A percentile compares a stretch with the other conserved stretches of the same genome.
Evolutionary conservation across 352 stramenopile genomes (phyloP).

Genomic region (Phytopythium delawarense): DNA sequence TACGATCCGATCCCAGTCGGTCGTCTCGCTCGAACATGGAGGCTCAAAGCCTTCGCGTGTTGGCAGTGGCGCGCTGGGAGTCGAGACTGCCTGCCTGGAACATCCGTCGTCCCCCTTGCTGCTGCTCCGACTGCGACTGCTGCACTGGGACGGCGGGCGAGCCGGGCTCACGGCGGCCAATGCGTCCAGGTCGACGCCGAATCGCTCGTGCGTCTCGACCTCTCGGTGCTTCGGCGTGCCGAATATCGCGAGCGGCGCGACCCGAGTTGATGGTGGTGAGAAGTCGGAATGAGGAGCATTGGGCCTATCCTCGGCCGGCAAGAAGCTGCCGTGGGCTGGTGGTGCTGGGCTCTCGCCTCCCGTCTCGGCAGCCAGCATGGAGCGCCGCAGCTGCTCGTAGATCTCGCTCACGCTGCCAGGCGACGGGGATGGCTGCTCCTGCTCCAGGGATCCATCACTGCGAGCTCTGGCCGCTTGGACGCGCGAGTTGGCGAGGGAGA

Average conservation of each 20-base stretch:
- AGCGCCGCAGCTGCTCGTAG: slow-evolving; percentile 6
- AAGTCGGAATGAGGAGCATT: background rate
- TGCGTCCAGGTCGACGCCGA: background rate
- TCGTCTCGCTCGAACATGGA: background rate
- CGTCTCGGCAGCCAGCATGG: slow-evolving; percentile 7
- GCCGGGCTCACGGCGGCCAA: background rate
- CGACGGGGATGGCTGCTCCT: background rate
- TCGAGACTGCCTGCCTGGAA: background rate
- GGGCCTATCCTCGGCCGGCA: too few relatives aligned
- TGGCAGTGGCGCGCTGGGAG: background rate
- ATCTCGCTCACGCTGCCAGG: background rate
- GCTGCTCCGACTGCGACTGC: background rate
- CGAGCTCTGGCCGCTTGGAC: background rate
- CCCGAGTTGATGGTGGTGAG: too few relatives aligned
- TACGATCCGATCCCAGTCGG: background rate
- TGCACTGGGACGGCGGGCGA: background rate
- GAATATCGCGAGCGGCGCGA: background rate
- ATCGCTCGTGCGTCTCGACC: background rate
- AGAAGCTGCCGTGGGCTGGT: background rate
- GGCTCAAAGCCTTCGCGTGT: background rate
- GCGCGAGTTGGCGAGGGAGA: background rate
- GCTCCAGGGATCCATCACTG: background rate
- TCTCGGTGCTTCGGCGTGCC: background rate
- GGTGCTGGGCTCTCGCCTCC: slow-evolving; percentile 4
- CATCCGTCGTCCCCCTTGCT: background rate